Evolutionary conservation across 2,329 filamentous ascomycete species (phyloP).

Genomic region (Hirsutella thompsonii): DNA sequence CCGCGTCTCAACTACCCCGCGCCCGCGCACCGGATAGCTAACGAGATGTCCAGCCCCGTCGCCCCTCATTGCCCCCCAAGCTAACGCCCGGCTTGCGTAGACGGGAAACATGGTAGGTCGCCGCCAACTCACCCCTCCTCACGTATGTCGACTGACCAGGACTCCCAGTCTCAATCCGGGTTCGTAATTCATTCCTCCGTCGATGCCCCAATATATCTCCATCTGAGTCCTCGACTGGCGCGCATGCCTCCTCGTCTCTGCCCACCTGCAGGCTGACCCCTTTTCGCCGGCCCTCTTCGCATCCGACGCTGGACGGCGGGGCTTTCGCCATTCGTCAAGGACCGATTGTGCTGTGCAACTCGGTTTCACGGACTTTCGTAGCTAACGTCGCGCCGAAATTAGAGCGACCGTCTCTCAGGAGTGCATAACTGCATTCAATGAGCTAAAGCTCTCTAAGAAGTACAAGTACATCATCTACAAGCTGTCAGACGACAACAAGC

Average conservation of each 20-base stretch:
- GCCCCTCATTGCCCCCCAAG: slow-evolving; percentile 10
- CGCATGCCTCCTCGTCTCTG: not conserved
- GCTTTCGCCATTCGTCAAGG: not conserved
- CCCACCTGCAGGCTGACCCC: not conserved
- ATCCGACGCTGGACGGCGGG: not conserved
- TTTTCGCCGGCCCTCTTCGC: no score
- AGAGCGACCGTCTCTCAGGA: slow-evolving; percentile 63
- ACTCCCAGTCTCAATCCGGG: slow-evolving; percentile 52
- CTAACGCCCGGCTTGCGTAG: slow-evolving; percentile 11
- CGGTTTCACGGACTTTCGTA: slow-evolving; percentile 6
- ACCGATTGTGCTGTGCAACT: not conserved
- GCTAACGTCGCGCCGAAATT: slow-evolving; percentile 13
- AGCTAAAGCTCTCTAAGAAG: slow-evolving; percentile 71
- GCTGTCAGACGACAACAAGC: slow-evolving; percentile 69
- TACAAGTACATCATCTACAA: slow-evolving; percentile 84
- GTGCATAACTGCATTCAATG: slow-evolving; percentile 61
- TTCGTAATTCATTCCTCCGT: slow-evolving; percentile 27
- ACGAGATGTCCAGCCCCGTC: slow-evolving; percentile 8
- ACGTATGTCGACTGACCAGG: not conserved
- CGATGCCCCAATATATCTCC: not conserved
- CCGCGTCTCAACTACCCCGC: not conserved
- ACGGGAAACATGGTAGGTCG: slow-evolving; percentile 28
- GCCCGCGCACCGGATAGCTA: slow-evolving; percentile 8
- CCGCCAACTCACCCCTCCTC: slow-evolving; percentile 3
- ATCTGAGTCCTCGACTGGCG: not conserved